phyloP scores from a whole-genome alignment of 2,329 filamentous ascomycete genomes.

The Bipolaris oryzae region DNA sequence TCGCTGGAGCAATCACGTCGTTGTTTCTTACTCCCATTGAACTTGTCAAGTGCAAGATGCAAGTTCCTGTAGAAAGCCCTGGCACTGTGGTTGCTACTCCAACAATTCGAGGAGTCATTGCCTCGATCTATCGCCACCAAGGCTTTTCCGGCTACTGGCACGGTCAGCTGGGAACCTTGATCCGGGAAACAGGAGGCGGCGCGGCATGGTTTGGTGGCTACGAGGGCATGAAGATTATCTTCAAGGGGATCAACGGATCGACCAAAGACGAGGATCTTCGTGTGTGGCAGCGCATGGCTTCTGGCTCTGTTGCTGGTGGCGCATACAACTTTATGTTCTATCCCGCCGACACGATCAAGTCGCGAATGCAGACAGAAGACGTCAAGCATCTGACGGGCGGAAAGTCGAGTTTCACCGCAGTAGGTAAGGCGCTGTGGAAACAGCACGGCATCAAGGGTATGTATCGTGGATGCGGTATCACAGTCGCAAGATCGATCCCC shows the following conservation, averaged over 20 bases:
- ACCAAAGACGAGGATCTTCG: conserved; percentile 66
- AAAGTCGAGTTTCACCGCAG: conserved; percentile 72
- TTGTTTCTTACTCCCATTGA: conserved; percentile 93
- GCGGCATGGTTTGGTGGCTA: conserved; percentile 85
- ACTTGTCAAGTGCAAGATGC: conserved; percentile 97
- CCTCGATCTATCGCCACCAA: conserved; percentile 79
- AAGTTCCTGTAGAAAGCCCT: conserved; percentile 65
- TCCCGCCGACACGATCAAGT: conserved; percentile 96
- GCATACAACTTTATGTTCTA: conserved; percentile 98
- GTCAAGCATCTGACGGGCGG: conserved; percentile 60
- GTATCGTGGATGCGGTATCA: conserved; percentile 95
- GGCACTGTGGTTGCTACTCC: conserved; percentile 57
- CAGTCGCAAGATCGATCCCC: conserved; percentile 82
- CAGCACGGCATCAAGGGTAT: conserved; percentile 82
- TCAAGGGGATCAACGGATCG: conserved; percentile 58
- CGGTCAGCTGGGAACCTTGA: conserved; percentile 89
- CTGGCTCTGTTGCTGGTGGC: conserved; percentile 87
- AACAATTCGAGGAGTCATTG: conserved; percentile 73
- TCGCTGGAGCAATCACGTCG: conserved; percentile 86
- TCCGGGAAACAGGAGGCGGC: conserved; percentile 90
- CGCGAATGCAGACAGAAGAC: conserved; percentile 90
- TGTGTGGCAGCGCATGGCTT: conserved; percentile 84
- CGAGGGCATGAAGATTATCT: conserved; percentile 66
- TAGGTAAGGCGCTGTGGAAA: conserved; percentile 76
- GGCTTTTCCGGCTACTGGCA: conserved; percentile 91